phyloP scores from a whole-genome alignment of 2,329 filamentous ascomycete species.

The Plectosphaerella cucumerina region DNA sequence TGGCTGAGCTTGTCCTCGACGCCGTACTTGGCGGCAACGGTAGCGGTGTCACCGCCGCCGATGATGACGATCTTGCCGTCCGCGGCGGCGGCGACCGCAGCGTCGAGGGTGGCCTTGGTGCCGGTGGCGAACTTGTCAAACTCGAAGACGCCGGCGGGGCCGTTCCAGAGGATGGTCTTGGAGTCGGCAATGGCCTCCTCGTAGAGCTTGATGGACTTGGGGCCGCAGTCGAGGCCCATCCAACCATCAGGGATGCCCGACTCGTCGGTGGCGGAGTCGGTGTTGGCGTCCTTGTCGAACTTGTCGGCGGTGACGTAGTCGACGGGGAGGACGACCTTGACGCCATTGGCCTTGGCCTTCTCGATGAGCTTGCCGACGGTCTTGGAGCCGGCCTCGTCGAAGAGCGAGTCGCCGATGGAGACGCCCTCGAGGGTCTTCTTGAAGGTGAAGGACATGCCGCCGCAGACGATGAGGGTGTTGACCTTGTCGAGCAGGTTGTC shows the following conservation, averaged over 20 bases:
- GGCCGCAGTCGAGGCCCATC: constrained; percentile 95
- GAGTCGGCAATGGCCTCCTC: constrained; percentile 80
- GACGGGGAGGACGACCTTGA: constrained; percentile 89
- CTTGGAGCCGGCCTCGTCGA: constrained; percentile 91
- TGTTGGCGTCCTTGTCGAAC: constrained; percentile 80
- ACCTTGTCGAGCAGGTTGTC: constrained; percentile 99
- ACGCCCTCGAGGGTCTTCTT: constrained; percentile 96
- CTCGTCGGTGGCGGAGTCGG: constrained; percentile 76
- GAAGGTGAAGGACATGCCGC: constrained; percentile 99
- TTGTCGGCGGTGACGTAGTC: constrained; percentile 97
- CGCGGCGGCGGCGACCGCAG: constrained; percentile 75
- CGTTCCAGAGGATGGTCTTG: constrained; percentile 99
- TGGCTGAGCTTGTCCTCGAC: constrained; percentile 97
- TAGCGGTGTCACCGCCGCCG: constrained; percentile 95
- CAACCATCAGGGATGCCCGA: constrained; percentile 93
- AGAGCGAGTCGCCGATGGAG: constrained; percentile 85
- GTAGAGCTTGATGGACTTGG: constrained; percentile 84
- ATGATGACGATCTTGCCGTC: constrained; percentile 96
- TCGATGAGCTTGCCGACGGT: constrained; percentile 82
- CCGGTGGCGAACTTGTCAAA: constrained; percentile 89
- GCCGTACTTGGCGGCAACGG: constrained; percentile 94
- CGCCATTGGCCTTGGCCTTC: constrained; percentile 95
- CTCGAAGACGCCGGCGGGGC: constrained; percentile 95
- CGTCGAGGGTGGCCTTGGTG: constrained; percentile 89
- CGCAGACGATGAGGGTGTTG: constrained; percentile 92